Base-by-base conservation (phyloP, 78 protist genomes). In the Neovahlkampfia damariscottae region DNA sequence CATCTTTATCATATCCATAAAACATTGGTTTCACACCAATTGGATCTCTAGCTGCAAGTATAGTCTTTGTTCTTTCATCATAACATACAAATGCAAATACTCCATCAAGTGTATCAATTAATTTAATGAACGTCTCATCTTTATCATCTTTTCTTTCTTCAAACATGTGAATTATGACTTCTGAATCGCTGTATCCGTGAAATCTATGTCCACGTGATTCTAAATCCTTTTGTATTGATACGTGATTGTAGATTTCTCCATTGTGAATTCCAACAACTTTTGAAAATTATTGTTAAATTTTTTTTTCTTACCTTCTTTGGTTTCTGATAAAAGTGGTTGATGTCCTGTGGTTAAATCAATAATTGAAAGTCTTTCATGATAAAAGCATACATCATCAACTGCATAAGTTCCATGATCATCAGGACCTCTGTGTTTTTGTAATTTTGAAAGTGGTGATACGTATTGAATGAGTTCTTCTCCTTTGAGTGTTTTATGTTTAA, bases 211-310 rank as follows among this genome's bases (percentile, higher is more conserved):
- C 66, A n/a, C 3, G 8, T 7, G 8, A 67, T 6, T 50, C 66
- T 3, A 77, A 50, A 40, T 62, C 79, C 41, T 71, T 32, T 34
- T 2, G 38, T 32, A 5, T 70, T 6, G 8, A 7, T 7, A 31
- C 76, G 68, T 91, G 90, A 89, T 91, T 89, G 89, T 89, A 91
- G 80, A 91, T 91, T 69, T 91, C 95, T 38, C 95, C 95, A 82
- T 91, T 91, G 71, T 84, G 91, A 30, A 50, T 19, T 19, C 19
- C 62, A 50, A n/a, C 19, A 50, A 50, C 19, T 19, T 50, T n/a
- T n/a, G n/a, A n/a, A n/a, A n/a, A n/a, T n/a, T n/a, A n/a, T n/a
- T n/a, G n/a, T n/a, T n/a, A n/a, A n/a, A n/a, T n/a, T n/a, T n/a
- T n/a, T n/a, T n/a, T n/a, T n/a, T n/a, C n/a, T n/a, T n/a, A n/a